Percentiles rank a stretch among this genome's conserved stretches.
Conservation (phyloP, 345 rosid genomes). For the Anastatica hierochuntica region DNA sequence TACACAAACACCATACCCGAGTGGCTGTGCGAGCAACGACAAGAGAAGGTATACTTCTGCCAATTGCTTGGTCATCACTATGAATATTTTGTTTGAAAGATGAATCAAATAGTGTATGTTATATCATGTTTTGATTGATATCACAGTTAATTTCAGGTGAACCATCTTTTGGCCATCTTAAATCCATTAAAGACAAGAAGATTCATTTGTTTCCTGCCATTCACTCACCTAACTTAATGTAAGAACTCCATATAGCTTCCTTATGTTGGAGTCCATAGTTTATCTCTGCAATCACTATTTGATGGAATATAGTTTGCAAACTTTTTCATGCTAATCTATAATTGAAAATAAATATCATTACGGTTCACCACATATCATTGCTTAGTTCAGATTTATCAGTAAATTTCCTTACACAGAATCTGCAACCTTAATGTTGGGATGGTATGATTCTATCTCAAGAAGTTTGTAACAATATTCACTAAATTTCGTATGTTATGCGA, state of each 20-base stretch:
- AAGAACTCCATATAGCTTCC: constrained; percentile 22
- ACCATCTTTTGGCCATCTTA: constrained; percentile 53
- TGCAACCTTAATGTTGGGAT: too few relatives aligned
- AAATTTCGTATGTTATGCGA: constrained; percentile 18
- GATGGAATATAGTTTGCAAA: not conserved
- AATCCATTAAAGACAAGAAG: constrained; percentile 49
- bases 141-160: constrained; percentile 75
- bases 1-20: constrained; percentile 66
- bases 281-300: not conserved
- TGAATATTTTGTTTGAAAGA: not conserved
- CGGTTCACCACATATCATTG: too few relatives aligned
- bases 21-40: constrained; percentile 72
- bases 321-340: too few relatives aligned
- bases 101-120: not conserved
- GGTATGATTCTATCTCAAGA: too few relatives aligned
- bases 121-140: constrained; percentile 22
- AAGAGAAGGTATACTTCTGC: constrained; percentile 50
- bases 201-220: constrained; percentile 59
- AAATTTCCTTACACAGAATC: too few relatives aligned
- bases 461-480: too few relatives aligned
- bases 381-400: too few relatives aligned
- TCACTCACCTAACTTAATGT: constrained; percentile 68
- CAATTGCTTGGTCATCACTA: too few relatives aligned
- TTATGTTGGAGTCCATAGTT: not conserved
- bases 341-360: too few relatives aligned